phyloP scores from a whole-genome alignment of 208 protist genomes.

The Trypanosoma theileri region DNA sequence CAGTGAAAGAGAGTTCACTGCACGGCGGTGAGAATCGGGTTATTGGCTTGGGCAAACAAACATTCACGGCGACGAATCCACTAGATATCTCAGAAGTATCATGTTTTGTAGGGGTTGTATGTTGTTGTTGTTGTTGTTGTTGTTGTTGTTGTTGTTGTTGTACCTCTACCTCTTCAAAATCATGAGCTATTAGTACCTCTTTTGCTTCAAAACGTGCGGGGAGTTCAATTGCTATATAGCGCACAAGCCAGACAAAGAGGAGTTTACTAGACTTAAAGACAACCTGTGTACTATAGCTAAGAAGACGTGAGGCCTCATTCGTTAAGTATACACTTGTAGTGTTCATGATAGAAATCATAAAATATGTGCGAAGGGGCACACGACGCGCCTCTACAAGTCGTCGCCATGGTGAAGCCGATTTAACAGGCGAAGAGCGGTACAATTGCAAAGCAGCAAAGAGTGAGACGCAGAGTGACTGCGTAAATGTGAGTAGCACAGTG shows the following conservation, averaged over 20 bases:
- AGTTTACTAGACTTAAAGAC: constrained; percentile 73
- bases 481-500: constrained; percentile 40
- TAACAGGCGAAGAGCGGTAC: constrained; percentile 11
- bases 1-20: too few species aligned
- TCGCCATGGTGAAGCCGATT: constrained; percentile 5
- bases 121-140: neutral
- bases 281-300: constrained; percentile 58
- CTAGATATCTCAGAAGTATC: too few species aligned
- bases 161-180: neutral
- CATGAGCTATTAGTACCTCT: neutral
- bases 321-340: constrained; percentile 48
- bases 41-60: too few species aligned
- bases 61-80: too few species aligned
- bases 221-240: constrained; percentile 28
- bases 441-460: constrained; percentile 31
- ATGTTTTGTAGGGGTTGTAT: too few species aligned
- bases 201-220: constrained; percentile 17
- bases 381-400: constrained; percentile 13
- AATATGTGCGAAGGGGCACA: constrained; percentile 43
- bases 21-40: too few species aligned
- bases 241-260: constrained; percentile 45
- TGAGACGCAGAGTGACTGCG: constrained; percentile 34
- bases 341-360: constrained; percentile 44
- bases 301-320: constrained; percentile 41
- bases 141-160: constrained; percentile 5